Conservation (phyloP, 208 protist genomes). For the Wallacemonas sp. region DNA sequence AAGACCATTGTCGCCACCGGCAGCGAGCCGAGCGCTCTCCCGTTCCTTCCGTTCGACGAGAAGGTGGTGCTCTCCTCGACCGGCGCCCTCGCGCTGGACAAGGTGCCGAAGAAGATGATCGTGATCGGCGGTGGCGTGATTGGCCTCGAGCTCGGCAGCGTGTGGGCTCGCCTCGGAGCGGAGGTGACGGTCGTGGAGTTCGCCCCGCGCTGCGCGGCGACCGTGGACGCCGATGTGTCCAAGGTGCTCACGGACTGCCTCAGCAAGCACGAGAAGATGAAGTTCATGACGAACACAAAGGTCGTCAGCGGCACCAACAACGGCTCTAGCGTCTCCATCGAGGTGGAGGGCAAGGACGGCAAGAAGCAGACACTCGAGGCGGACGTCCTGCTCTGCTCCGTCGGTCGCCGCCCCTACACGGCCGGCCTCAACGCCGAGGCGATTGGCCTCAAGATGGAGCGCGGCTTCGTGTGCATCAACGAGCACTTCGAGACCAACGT, state of each 20-base stretch:
- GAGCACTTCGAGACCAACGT: constrained; percentile 96
- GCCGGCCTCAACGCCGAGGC: constrained; percentile 93
- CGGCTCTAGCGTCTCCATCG: constrained; percentile 75
- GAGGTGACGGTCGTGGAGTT: constrained; percentile 99
- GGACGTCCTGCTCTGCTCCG: constrained; percentile 96
- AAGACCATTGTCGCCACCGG: constrained; percentile 99
- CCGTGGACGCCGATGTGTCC: constrained; percentile 82
- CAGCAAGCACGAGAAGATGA: constrained; percentile 90
- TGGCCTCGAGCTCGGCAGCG: constrained; percentile 98
- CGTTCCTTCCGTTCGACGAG: constrained; percentile 97
- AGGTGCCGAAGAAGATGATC: constrained; percentile 97
- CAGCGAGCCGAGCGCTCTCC: constrained; percentile 94
- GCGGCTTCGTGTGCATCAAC: constrained; percentile 94
- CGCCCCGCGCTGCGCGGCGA: constrained; percentile 88
- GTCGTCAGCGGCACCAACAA: constrained; percentile 82
- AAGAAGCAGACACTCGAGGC: constrained; percentile 79
- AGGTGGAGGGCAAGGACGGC: constrained; percentile 92
- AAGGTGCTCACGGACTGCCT: constrained; percentile 81
- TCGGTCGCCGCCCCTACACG: constrained; percentile 97
- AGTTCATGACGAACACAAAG: constrained; percentile 92
- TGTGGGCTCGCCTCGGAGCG: constrained; percentile 97
- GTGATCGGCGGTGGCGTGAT: constrained; percentile 99
- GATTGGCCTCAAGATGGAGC: constrained; percentile 90
- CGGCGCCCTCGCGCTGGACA: constrained; percentile 94
- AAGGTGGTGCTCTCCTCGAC: constrained; percentile 97